phyloP scores from a whole-genome alignment of 1,284 basidiomycete species.

The Pseudozyma hubeiensis region DNA sequence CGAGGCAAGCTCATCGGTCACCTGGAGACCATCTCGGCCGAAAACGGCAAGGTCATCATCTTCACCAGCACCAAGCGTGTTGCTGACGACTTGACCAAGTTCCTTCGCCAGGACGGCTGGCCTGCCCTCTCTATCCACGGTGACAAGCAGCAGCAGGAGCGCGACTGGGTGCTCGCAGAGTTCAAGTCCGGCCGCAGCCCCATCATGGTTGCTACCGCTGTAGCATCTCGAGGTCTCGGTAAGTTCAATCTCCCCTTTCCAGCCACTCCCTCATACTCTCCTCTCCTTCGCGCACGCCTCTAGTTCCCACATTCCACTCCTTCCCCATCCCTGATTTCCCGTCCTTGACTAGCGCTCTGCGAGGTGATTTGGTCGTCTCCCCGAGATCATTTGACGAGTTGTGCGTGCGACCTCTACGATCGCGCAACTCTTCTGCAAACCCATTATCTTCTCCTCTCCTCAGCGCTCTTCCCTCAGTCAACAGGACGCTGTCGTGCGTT shows the following conservation, averaged over 20 bases:
- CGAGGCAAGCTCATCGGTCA: constrained; percentile 95
- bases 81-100: constrained; percentile 95
- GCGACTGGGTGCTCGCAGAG: constrained; percentile 98
- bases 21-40: constrained; percentile 92
- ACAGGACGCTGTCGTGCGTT: background rate
- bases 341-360: constrained; percentile 5
- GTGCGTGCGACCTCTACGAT: constrained; percentile 10
- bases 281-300: constrained; percentile 1
- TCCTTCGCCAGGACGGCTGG: constrained; percentile 79
- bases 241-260: constrained; percentile 73
- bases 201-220: constrained; percentile 85
- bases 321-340: background rate
- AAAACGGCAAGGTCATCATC: constrained; percentile 98
- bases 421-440: constrained; percentile 4
- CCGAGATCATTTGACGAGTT: constrained; percentile 3
- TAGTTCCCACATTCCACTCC: background rate
- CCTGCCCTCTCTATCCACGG: constrained; percentile 97
- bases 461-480: constrained; percentile 1
- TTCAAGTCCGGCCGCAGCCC: constrained; percentile 98
- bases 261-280: background rate
- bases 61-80: constrained; percentile 98
- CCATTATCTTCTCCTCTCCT: constrained; percentile 11
- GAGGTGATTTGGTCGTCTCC: constrained; percentile 9
- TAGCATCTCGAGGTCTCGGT: constrained; percentile 99
- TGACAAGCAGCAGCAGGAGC: constrained; percentile 88